These are phyloP conservation scores for Medicago ruthenica DNA, from an alignment of 306 rosid species.

Conservation along the genomic window DNA sequence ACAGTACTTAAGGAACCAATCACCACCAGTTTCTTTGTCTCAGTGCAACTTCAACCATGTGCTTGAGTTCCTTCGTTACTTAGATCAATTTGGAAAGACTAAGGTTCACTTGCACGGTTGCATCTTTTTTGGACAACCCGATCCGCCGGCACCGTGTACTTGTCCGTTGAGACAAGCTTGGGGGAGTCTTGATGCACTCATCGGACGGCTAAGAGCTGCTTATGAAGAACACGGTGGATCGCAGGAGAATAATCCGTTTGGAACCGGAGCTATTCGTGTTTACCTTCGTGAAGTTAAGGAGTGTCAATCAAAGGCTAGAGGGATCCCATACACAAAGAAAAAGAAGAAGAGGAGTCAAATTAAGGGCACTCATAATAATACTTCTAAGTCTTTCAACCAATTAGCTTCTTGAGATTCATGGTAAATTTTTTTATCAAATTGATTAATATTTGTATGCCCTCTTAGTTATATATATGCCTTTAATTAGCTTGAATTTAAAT, in stretches of 20 bases:
- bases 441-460: not conserved
- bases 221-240: constrained; percentile 90
- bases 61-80: constrained; percentile 82
- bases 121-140: constrained; percentile 87
- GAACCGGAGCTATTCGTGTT: constrained; percentile 78
- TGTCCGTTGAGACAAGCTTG: constrained; percentile 92
- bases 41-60: constrained; percentile 87
- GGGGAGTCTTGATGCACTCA: constrained; percentile 94
- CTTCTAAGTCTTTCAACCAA: constrained; percentile 69
- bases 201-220: constrained; percentile 88
- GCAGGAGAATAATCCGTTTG: constrained; percentile 77
- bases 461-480: not conserved
- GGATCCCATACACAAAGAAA: constrained; percentile 84
- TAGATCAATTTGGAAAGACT: constrained; percentile 92
- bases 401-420: constrained; percentile 52
- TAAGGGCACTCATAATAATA: constrained; percentile 48
- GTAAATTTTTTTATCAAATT: constrained; percentile 47
- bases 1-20: constrained; percentile 73
- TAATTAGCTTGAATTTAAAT: constrained; percentile 3
- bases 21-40: constrained; percentile 68
- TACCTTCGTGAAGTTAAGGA: constrained; percentile 88
- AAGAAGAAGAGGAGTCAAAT: constrained; percentile 75
- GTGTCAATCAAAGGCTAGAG: constrained; percentile 85
- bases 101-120: constrained; percentile 88
- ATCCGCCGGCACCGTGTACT: constrained; percentile 90